Percentiles rank a stretch among this genome's conserved stretches.
Evolutionary conservation across 2,329 filamentous ascomycete species (phyloP).

Genomic region (Penicillium sp.): DNA sequence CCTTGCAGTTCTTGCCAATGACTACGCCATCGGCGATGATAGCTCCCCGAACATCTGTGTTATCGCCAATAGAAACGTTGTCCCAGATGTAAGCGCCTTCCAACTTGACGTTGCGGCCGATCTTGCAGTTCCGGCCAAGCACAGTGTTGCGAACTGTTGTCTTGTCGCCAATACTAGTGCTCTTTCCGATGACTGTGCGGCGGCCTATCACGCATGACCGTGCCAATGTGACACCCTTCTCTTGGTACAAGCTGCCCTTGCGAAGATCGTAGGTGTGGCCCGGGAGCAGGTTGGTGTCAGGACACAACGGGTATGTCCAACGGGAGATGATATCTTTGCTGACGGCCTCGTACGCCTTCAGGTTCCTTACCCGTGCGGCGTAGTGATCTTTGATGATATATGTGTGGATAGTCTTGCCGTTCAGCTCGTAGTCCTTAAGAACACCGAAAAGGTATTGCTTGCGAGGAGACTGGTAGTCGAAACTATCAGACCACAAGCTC

Average conservation of each 20-base stretch:
- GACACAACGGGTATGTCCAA: conserved; percentile 86
- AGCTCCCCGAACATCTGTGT: conserved; percentile 66
- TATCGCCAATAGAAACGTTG: conserved; percentile 73
- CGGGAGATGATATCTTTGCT: conserved; percentile 81
- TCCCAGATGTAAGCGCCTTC: conserved; percentile 88
- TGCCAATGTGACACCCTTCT: conserved; percentile 73
- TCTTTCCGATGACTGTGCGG: conserved; percentile 72
- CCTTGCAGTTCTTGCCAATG: conserved; percentile 68
- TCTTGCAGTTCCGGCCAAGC: conserved; percentile 80
- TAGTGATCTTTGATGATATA: conserved; percentile 83
- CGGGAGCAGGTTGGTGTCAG: conserved; percentile 80
- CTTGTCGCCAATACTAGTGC: conserved; percentile 72
- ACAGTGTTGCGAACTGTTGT: conserved; percentile 72
- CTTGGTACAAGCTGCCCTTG: conserved; percentile 71
- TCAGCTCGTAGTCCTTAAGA: conserved; percentile 93
- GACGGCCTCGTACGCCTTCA: conserved; percentile 87
- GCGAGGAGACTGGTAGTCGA: conserved; percentile 89
- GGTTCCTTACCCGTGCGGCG: conserved; percentile 78
- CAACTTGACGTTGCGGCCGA: conserved; percentile 80
- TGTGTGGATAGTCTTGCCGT: conserved; percentile 94
- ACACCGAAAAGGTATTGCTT: conserved; percentile 90
- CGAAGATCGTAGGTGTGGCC: conserved; percentile 74
- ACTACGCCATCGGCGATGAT: conserved; percentile 73
- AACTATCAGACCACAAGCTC: conserved; percentile 94
- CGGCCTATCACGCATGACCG: conserved; percentile 69